These are phyloP conservation scores for Colletotrichum aenigma DNA, from an alignment of 2,329 filamentous ascomycete species.

Conservation along the genomic window DNA sequence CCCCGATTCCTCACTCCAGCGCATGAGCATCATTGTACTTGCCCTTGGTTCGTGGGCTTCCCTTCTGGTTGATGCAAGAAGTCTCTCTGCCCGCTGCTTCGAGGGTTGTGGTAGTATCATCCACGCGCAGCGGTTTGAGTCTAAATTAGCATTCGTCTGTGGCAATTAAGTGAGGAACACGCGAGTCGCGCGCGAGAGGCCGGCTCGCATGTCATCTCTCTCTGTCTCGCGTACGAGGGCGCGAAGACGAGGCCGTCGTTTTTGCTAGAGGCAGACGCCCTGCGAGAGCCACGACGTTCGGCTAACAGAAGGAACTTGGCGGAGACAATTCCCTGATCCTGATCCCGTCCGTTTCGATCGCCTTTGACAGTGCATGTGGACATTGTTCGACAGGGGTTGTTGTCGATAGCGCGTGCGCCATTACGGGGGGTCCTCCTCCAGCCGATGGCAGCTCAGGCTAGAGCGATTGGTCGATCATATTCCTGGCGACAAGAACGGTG, in stretches of 20 bases:
- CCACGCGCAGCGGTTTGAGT: not conserved
- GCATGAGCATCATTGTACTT: not conserved
- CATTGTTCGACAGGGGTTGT: conserved; percentile 1
- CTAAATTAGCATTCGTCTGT: not conserved
- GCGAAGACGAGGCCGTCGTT: not conserved
- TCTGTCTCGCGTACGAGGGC: not conserved
- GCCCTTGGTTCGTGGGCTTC: not conserved
- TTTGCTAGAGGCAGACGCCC: conserved; percentile 2
- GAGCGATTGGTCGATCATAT: conserved; percentile 13
- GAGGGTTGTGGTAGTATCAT: not conserved
- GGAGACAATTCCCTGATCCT: not conserved
- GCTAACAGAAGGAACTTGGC: conserved; percentile 1
- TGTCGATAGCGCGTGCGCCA: conserved; percentile 14
- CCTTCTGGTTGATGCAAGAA: not conserved
- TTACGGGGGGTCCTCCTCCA: not conserved
- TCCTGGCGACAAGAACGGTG: conserved; percentile 14
- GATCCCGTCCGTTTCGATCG: conserved; percentile 16
- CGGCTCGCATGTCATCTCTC: not conserved
- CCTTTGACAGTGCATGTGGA: not conserved
- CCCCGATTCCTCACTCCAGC: not conserved
- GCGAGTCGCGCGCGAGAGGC: not conserved
- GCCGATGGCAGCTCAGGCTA: not conserved
- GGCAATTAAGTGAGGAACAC: not conserved
- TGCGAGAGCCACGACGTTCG: conserved; percentile 4
- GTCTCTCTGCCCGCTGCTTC: not conserved